Conservation (phyloP, 2,329 filamentous ascomycete genomes). For the Clarireedia monteithiana region DNA sequence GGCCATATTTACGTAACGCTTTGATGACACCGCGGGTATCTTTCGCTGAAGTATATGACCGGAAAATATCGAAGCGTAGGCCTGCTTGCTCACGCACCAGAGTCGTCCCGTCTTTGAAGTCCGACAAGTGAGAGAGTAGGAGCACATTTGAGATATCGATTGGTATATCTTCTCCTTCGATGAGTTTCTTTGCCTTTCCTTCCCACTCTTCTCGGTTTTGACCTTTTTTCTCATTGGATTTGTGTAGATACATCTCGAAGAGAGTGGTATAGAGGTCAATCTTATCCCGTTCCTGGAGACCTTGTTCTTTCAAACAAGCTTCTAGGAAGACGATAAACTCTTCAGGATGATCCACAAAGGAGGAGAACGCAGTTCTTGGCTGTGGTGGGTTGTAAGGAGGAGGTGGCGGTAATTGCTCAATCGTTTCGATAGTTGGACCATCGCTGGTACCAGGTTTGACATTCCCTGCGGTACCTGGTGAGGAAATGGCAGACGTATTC, state of each 20-base stretch:
- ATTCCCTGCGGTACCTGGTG: conserved; percentile 44
- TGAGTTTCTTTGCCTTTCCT: conserved; percentile 78
- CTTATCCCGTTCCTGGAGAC: conserved; percentile 65
- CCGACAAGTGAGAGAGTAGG: conserved; percentile 81
- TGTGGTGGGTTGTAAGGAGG: conserved; percentile 66
- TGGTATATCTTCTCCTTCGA: conserved; percentile 70
- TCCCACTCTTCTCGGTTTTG: conserved; percentile 75
- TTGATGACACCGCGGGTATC: conserved; percentile 88
- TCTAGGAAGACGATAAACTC: conserved; percentile 92
- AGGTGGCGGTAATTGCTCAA: conserved; percentile 32
- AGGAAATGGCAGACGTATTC: conserved; percentile 52
- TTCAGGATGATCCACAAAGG: conserved; percentile 87
- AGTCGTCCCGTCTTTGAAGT: conserved; percentile 84
- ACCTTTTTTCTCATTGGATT: conserved; percentile 68
- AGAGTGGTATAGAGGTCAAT: conserved; percentile 88
- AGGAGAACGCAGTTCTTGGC: conserved; percentile 86
- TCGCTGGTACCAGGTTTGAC: conserved; percentile 46
- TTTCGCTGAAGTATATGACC: conserved; percentile 86
- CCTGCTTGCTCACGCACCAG: conserved; percentile 92
- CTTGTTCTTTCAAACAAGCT: conserved; percentile 67
- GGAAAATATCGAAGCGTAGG: conserved; percentile 89
- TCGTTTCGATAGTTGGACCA: conserved; percentile 41
- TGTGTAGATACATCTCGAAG: conserved; percentile 97
- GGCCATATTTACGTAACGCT: conserved; percentile 84
- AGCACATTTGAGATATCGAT: conserved; percentile 95